Evolutionary conservation across 352 stramenopile genomes (phyloP).

Genomic region (Pythium sukuiense): DNA sequence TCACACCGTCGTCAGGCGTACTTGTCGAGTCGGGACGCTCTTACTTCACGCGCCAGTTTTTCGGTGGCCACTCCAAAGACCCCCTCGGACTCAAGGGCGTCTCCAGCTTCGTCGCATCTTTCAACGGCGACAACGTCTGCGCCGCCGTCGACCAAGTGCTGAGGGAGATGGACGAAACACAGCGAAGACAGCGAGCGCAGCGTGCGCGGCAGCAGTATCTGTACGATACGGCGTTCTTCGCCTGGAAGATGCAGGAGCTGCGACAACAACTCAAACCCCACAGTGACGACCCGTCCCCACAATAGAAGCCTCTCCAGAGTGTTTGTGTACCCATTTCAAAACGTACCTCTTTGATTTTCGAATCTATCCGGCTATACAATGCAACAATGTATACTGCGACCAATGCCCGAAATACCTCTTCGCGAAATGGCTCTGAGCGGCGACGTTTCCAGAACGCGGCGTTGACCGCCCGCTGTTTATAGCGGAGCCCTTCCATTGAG

Average conservation of each 20-base stretch:
- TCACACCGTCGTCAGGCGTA: slow-evolving; percentile 44
- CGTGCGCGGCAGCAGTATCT: slow-evolving; percentile 58
- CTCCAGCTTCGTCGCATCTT: slow-evolving; percentile 41
- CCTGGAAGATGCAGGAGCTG: slow-evolving; percentile 53
- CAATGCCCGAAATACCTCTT: slow-evolving; percentile 5
- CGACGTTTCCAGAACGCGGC: slow-evolving; percentile 6
- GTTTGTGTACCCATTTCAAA: slow-evolving; percentile 4
- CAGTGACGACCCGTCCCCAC: neutral
- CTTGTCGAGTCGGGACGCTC: slow-evolving; percentile 37
- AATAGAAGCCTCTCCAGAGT: slow-evolving; percentile 4
- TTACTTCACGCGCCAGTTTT: slow-evolving; percentile 44
- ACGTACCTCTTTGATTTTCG: neutral
- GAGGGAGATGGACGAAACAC: slow-evolving; percentile 24
- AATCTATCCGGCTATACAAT: slow-evolving; percentile 6
- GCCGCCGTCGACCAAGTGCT: slow-evolving; percentile 42
- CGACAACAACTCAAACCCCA: slow-evolving; percentile 4
- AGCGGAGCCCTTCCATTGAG: neutral
- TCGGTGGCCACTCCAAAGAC: slow-evolving; percentile 41
- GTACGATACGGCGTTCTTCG: slow-evolving; percentile 69
- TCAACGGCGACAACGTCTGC: slow-evolving; percentile 40
- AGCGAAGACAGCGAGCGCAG: slow-evolving; percentile 32
- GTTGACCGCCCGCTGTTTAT: neutral
- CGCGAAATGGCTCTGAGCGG: slow-evolving; percentile 4
- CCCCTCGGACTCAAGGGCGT: slow-evolving; percentile 31
- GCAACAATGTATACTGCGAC: neutral